Evolutionary conservation across 768 basidiomycete species (phyloP).

Genomic region (Tylopilus vinaceipallidus): DNA sequence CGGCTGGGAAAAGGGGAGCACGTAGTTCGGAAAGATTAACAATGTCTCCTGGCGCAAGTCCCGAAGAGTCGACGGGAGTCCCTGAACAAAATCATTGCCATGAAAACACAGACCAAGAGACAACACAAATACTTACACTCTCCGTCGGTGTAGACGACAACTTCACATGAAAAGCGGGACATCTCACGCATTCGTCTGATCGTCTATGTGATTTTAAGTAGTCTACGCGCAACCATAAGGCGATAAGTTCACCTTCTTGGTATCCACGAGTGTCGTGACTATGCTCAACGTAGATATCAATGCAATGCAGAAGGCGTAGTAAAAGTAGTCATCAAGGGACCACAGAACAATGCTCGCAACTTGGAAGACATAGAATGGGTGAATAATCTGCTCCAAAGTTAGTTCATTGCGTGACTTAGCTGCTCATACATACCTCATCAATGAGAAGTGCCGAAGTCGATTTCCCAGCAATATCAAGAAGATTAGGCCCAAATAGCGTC

Average conservation of each 20-base stretch:
- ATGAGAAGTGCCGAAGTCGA: conserved; percentile 72
- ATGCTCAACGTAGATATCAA: conserved; percentile 87
- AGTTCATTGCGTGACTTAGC: background rate
- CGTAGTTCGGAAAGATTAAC: conserved; percentile 81
- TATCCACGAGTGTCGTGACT: conserved; percentile 84
- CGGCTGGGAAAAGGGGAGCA: conserved; percentile 78
- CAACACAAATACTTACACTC: conserved; percentile 51
- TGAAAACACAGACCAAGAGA: background rate
- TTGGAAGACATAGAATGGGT: conserved; percentile 99
- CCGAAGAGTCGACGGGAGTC: conserved; percentile 66
- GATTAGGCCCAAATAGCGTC: conserved; percentile 77
- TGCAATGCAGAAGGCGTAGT: conserved; percentile 96
- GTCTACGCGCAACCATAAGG: background rate
- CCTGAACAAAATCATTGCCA: conserved; percentile 42
- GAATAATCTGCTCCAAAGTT: conserved; percentile 61
- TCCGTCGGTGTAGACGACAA: conserved; percentile 66
- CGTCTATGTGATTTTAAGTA: conserved; percentile 50
- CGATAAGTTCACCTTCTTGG: conserved; percentile 65
- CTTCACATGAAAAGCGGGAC: conserved; percentile 84
- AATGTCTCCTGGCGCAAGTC: conserved; percentile 90
- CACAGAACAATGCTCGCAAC: conserved; percentile 92
- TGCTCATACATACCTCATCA: conserved; percentile 69
- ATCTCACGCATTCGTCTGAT: conserved; percentile 94
- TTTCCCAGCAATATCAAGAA: conserved; percentile 90
- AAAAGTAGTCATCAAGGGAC: conserved; percentile 94